phyloP scores from a whole-genome alignment of 441 rosid genomes.

The Codiaeum variegatum region DNA sequence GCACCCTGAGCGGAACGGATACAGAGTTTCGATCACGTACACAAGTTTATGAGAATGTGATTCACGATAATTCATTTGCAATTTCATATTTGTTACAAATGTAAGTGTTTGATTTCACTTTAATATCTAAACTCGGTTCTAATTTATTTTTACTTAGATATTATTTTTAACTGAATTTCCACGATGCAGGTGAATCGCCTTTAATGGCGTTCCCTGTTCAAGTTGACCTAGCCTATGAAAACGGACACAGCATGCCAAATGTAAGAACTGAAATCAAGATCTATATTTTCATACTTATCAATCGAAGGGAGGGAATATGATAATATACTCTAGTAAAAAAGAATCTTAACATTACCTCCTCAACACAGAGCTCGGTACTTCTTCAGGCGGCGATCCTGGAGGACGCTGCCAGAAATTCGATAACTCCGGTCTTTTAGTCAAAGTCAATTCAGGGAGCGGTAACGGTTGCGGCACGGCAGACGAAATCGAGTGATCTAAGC shows the following conservation, averaged over 20 bases:
- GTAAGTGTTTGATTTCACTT: too few species aligned
- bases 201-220: not conserved
- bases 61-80: too few species aligned
- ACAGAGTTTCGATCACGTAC: not conserved
- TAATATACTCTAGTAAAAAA: not conserved
- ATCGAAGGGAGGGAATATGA: not conserved
- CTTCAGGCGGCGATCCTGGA: constrained; percentile 31
- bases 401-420: constrained; percentile 15
- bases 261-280: not conserved
- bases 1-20: too few species aligned
- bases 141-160: too few species aligned
- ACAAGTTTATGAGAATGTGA: not conserved
- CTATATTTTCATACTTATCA: not conserved
- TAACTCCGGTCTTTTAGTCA: constrained; percentile 21
- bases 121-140: too few species aligned
- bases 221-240: not conserved
- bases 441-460: constrained; percentile 45
- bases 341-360: constrained; percentile 25
- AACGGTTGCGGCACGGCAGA: constrained; percentile 47
- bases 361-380: constrained; percentile 13
- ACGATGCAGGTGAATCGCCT: not conserved
- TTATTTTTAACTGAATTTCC: too few species aligned
- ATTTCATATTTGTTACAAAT: too few species aligned
- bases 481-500: constrained; percentile 27
- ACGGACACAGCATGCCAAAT: not conserved